Percentiles rank a stretch among this genome's conserved stretches.
phyloP scores from a whole-genome alignment of 345 rosid species.

The Lepidium sativum region DNA sequence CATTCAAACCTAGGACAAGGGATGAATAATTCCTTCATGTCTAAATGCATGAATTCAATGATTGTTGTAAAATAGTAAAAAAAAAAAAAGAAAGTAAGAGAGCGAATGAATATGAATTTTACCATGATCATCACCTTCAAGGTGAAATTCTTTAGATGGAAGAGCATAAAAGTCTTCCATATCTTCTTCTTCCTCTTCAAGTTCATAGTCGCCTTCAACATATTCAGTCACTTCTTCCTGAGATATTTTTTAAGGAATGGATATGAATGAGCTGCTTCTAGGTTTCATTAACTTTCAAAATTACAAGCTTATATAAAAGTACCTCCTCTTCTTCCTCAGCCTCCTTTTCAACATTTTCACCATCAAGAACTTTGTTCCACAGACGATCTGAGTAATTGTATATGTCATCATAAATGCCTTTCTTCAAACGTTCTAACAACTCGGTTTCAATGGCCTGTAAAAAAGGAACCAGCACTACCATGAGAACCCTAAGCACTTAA shows the following conservation, averaged over 20 bases:
- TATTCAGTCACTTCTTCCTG: conserved; percentile 69
- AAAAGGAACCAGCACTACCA: neutral
- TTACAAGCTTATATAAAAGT: neutral
- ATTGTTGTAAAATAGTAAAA: neutral
- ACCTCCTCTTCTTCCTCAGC: conserved; percentile 48
- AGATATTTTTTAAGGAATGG: neutral
- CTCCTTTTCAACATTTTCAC: conserved; percentile 29
- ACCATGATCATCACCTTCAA: conserved; percentile 34
- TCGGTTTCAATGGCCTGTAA: conserved; percentile 79
- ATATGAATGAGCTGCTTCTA: neutral
- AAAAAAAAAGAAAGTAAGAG: neutral
- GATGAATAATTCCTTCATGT: neutral
- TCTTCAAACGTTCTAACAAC: conserved; percentile 66
- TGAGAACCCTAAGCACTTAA: neutral
- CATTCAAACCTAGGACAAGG: neutral
- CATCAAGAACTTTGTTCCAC: conserved; percentile 47
- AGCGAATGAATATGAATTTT: neutral
- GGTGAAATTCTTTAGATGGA: conserved; percentile 24
- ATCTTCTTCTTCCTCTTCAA: conserved; percentile 89
- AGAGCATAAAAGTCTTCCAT: conserved; percentile 70
- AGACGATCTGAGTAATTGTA: conserved; percentile 47
- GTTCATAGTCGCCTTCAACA: conserved; percentile 70
- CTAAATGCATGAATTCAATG: neutral
- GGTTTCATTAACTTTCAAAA: neutral
- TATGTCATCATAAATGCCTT: conserved; percentile 63